Conservation (phyloP, 352 stramenopile species). For the Paralagenidium karlingii region DNA sequence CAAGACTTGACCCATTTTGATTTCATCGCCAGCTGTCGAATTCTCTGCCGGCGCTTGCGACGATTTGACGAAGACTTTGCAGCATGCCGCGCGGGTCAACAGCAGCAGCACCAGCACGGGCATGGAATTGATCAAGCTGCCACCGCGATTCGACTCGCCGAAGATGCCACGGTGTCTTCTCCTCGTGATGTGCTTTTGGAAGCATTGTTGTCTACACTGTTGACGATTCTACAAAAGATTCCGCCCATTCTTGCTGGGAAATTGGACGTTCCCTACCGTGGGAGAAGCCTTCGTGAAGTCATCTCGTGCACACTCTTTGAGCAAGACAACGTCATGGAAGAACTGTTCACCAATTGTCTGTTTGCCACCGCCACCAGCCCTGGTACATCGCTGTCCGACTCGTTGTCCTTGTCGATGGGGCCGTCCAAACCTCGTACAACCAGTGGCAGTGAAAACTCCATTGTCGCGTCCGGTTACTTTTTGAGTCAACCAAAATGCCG, state of each 20-base stretch:
- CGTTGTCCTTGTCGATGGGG: no score
- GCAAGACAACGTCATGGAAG: conserved; percentile 45
- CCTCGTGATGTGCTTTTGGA: conserved; percentile 28
- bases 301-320: conserved; percentile 28
- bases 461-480: conserved; percentile 51
- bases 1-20: conserved; percentile 25
- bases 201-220: conserved; percentile 38
- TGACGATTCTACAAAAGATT: conserved; percentile 43
- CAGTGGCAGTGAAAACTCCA: conserved; percentile 6
- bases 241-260: conserved; percentile 27
- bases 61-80: no score
- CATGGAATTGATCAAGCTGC: no score
- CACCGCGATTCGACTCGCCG: neutral
- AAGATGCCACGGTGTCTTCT: neutral
- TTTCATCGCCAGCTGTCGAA: conserved; percentile 28
- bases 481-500: conserved; percentile 71
- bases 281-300: conserved; percentile 29
- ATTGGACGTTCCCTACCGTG: conserved; percentile 22
- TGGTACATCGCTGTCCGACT: no score
- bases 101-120: no score
- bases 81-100: no score
- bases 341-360: conserved; percentile 55
- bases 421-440: neutral
- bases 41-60: conserved; percentile 36
- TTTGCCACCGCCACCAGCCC: conserved; percentile 34